Conservation (phyloP, 495 filamentous ascomycete genomes). For the Copromyces sp. region DNA sequence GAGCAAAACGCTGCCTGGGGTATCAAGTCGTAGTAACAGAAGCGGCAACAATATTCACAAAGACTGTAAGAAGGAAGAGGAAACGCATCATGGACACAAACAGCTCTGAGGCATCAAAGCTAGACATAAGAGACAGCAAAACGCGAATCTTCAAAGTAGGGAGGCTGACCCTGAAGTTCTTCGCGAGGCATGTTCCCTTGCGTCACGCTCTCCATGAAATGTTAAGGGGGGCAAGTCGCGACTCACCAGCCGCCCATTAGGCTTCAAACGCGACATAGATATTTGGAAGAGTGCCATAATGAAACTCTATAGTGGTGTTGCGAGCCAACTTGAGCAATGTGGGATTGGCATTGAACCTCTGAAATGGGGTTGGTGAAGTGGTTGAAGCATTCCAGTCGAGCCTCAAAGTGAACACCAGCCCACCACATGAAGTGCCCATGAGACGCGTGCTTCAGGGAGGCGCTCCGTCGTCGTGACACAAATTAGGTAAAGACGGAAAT, state of each 20-base stretch:
- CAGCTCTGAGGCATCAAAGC: not conserved
- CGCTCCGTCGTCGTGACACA: not conserved
- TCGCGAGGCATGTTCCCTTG: not conserved
- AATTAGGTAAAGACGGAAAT: not conserved
- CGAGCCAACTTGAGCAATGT: not conserved
- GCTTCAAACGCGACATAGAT: not conserved
- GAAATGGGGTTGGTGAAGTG: not conserved
- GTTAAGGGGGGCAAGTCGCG: not conserved
- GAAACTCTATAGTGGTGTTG: not conserved
- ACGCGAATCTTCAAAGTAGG: not conserved
- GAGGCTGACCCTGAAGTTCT: not conserved
- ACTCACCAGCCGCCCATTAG: not conserved
- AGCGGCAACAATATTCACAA: not conserved
- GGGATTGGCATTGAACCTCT: not conserved
- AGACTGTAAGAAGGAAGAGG: not conserved
- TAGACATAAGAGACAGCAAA: not conserved
- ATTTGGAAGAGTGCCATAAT: not conserved
- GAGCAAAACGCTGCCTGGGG: not conserved
- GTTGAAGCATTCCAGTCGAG: not conserved
- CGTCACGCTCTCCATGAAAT: not conserved
- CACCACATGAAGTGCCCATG: not conserved
- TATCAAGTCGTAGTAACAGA: not conserved
- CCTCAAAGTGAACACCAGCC: not conserved
- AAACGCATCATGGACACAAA: not conserved
- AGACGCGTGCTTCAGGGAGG: not conserved